Evolutionary conservation across 495 filamentous ascomycete species (phyloP).

Genomic region (Penicillium nucicola): DNA sequence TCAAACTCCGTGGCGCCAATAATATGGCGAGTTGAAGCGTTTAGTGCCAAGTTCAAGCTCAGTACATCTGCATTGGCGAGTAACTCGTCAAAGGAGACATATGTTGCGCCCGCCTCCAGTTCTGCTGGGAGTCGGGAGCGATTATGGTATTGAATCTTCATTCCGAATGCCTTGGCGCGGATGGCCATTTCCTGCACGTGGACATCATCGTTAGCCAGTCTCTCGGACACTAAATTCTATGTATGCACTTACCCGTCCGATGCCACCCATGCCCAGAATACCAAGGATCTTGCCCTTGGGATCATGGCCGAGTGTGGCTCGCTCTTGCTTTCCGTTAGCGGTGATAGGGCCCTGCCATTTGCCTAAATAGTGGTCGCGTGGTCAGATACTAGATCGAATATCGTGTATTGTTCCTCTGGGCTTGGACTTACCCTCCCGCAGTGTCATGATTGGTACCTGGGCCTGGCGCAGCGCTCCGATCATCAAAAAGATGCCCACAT

Average conservation of each 20-base stretch:
- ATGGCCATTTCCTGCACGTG: slow-evolving; percentile 58
- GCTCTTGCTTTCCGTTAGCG: slow-evolving; percentile 1
- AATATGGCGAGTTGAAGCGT: slow-evolving; percentile 63
- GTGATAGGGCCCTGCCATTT: slow-evolving; percentile 45
- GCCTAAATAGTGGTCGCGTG: slow-evolving; percentile 22
- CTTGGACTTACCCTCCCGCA: slow-evolving; percentile 51
- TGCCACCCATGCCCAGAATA: slow-evolving; percentile 85
- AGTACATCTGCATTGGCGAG: slow-evolving; percentile 68
- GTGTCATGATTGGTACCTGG: slow-evolving; percentile 57
- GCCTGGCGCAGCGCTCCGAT: slow-evolving; percentile 66
- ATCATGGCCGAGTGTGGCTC: slow-evolving; percentile 56
- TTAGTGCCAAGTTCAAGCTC: slow-evolving; percentile 72
- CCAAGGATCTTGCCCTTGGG: slow-evolving; percentile 71
- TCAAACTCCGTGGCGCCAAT: slow-evolving; percentile 62
- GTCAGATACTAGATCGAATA: neutral
- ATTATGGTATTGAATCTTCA: slow-evolving; percentile 72
- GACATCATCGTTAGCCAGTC: neutral
- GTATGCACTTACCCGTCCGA: slow-evolving; percentile 49
- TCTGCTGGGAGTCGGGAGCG: slow-evolving; percentile 53
- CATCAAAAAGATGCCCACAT: slow-evolving; percentile 68
- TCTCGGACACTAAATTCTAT: neutral
- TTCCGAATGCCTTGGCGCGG: slow-evolving; percentile 65
- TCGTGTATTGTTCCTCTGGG: neutral
- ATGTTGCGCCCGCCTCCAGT: slow-evolving; percentile 56
- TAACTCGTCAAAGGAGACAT: slow-evolving; percentile 67